These are phyloP conservation scores for Berkeleyomyces basicola DNA, from an alignment of 2,329 filamentous ascomycete genomes.

Conservation along the genomic window DNA sequence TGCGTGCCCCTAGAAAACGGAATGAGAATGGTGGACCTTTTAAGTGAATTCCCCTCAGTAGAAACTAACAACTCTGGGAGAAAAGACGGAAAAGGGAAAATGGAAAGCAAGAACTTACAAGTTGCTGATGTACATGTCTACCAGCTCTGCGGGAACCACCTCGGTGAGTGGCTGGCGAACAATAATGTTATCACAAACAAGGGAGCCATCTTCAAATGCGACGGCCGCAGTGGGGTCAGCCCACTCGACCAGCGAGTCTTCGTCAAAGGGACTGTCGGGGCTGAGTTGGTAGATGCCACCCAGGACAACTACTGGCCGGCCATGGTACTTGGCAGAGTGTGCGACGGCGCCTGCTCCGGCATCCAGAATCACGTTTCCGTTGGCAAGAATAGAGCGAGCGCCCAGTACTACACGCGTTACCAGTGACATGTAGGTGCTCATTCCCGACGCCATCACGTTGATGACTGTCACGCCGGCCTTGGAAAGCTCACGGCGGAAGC, in stretches of 20 bases:
- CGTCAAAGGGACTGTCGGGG: slow-evolving; percentile 72
- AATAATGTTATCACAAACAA: slow-evolving; percentile 56
- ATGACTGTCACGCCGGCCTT: slow-evolving; percentile 68
- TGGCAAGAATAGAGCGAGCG: slow-evolving; percentile 73
- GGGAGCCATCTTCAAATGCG: slow-evolving; percentile 58
- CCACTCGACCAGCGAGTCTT: slow-evolving; percentile 70
- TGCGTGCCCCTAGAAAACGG: slow-evolving; percentile 38
- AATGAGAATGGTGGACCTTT: too few relatives aligned
- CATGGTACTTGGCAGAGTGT: slow-evolving; percentile 65
- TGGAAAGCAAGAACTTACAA: slow-evolving; percentile 25
- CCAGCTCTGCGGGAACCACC: slow-evolving; percentile 58
- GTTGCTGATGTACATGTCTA: slow-evolving; percentile 77
- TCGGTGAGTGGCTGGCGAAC: slow-evolving; percentile 69
- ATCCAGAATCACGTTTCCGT: slow-evolving; percentile 71
- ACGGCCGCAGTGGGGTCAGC: slow-evolving; percentile 65
- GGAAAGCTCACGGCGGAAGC: slow-evolving; percentile 61
- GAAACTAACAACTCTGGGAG: background rate
- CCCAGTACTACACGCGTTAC: slow-evolving; percentile 91
- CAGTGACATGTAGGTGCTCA: slow-evolving; percentile 86
- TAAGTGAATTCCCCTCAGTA: too few relatives aligned
- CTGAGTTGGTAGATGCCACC: slow-evolving; percentile 89
- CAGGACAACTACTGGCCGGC: slow-evolving; percentile 73
- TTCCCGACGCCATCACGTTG: slow-evolving; percentile 64
- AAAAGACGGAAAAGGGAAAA: slow-evolving; percentile 1
- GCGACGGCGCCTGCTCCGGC: slow-evolving; percentile 74